Base-by-base conservation (phyloP, 305 asterid genomes). In the Solanum hybrid region DNA sequence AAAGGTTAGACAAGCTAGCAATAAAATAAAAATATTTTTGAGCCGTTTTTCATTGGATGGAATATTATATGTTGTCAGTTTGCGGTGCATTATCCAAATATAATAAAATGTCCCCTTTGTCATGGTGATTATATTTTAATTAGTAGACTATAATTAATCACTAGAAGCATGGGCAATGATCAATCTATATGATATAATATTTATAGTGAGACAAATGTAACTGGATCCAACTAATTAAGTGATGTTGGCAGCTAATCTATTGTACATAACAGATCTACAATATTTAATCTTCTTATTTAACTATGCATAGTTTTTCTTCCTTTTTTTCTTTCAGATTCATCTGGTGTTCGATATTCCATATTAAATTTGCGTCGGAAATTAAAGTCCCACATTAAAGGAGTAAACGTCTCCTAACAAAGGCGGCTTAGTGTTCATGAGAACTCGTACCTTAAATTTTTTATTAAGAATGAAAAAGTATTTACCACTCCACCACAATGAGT, bases 151-250 rank as follows among this genome's bases (percentile, higher is more conserved):
- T 84, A 75, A 85, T 67, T 86, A 90, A 89, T 34, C 78, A 82
- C 39, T 28, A 86, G 51, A 87, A 90, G 80, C 85, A 88, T 51
- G 94, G 85, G 92, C 81, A 81, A 87, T 87, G 87, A 92, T 88
- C 69, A 82, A 40, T 82, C 87, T 88, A 89, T 86, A 24, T 76
- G 51, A 78, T 80, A 22, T 74, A 31, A 34, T 88, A 46, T 77
- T 80, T 11, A 87, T 91, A 91, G 76, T 42, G 89, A 73, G 88
- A 86, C 89, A 90, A 86, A 79, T 57, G 77, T 77, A 91, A 67
- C 90, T 93, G 92, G 93, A 93, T 91, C 95, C 94, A 89, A 93
- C 95, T 91, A 92, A 76, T 82, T 40, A 82, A 40, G 37, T 87
- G 88, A 80, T 92, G 90, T 89, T 88, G 92, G 90, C 75, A 42